Percentiles rank a stretch among this genome's conserved stretches.
phyloP scores from a whole-genome alignment of 495 filamentous ascomycete species.

The Penicillium longicatenatum region DNA sequence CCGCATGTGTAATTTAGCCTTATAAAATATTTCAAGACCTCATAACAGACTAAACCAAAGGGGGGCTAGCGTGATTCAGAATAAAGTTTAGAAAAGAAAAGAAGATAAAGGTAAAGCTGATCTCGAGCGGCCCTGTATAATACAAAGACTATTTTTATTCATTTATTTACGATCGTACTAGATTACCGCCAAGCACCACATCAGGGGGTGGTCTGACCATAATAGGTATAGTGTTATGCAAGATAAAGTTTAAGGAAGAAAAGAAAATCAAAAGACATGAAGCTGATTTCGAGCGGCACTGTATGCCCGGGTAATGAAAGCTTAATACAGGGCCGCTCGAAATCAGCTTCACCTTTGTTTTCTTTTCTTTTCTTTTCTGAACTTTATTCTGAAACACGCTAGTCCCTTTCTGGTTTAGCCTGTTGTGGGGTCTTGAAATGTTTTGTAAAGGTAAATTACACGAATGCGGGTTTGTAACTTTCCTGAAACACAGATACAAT shows the following conservation, averaged over 20 bases:
- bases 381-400: constrained; percentile 3
- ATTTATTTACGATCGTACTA: too few species aligned
- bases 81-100: neutral
- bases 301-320: too few species aligned
- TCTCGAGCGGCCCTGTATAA: constrained; percentile 5
- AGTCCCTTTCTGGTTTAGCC: neutral
- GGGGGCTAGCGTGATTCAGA: constrained; percentile 2
- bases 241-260: too few species aligned
- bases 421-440: neutral
- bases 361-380: constrained; percentile 1
- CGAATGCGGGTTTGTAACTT: neutral
- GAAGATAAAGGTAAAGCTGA: neutral
- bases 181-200: too few species aligned
- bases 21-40: neutral
- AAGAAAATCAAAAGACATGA: too few species aligned
- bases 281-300: too few species aligned
- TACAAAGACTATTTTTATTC: too few species aligned
- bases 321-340: constrained; percentile 4
- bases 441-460: neutral
- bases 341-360: constrained; percentile 1
- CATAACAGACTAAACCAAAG: neutral
- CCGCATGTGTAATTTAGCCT: neutral
- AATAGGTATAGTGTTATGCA: too few species aligned
- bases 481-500: neutral
- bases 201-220: too few species aligned